Evolutionary conservation across 1,284 basidiomycete species (phyloP), one percentile per base, ranked within the genome.

Genomic region (Tranzscheliella williamsii): DNA sequence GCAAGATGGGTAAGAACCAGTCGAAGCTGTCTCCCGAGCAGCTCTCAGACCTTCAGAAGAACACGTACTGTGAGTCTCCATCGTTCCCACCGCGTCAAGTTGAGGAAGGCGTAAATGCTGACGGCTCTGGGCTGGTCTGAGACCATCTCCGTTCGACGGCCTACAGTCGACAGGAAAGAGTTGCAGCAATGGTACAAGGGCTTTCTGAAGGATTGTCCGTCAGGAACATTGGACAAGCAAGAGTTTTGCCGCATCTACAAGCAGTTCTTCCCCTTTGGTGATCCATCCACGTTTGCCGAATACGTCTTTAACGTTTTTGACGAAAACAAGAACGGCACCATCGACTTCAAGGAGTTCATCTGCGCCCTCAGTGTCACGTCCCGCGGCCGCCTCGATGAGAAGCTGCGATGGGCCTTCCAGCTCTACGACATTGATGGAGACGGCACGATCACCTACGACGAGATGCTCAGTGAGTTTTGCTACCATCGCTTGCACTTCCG

Each of bases 161-260:
- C 8, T 49, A 6, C 79, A 98, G 95, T 99, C 79, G 95, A 98
- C 84, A 96, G 97, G 86, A 91, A 93, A 80, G 95, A 99, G 80
- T 86, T 98, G 43, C 94, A 98, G 82, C 93, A 97, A 84, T 99
- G 95, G 94, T 95, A 97, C 84, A 97, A 97, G 80, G 94, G 94
- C 38, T 98, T 97, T 81, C 85, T 94, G 76, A 97, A 94, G 81
- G 95, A 99, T 81, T 99, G 95, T 79, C 95, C 95, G 0, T 90
- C 91, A 4, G 95, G 95, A 34, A 89, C 92, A 72, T 86, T 99
- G 69, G 90, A 97, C 84, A 95, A 92, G 83, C 83, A 86, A 45
- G 94, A 95, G 79, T 99, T 99, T 80, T 85, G 88, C 76, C 88
- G 90, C 79, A 98, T 99, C 84, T 99, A 98, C 85, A 92, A 94